Base-by-base conservation (phyloP, 202 grass and related monocot genomes). In the Elaeis oleifera region DNA sequence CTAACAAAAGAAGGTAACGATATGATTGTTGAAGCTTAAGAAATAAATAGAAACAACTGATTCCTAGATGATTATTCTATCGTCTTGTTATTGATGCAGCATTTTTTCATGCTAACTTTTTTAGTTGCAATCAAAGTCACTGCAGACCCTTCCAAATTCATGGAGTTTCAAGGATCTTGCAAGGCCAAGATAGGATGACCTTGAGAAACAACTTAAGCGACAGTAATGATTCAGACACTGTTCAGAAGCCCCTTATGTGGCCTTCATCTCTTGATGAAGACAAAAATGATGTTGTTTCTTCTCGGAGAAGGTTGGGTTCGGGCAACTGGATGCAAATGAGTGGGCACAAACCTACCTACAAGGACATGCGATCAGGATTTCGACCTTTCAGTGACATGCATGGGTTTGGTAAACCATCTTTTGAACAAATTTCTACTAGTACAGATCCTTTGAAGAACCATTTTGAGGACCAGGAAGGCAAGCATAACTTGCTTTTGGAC, bases 1-100 rank as follows among this genome's bases (percentile, higher is more conserved):
- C 67, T 81, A 58, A 79, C 77, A 57, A 97, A 86, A 92, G 92
- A 97, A 86, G 84, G 92, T 84, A 70, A 64, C 5, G 26, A 55
- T 67, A 59, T 1, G 71, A 69, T 17, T 24, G 51, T 1, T 0
- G 25, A 60, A 21, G 27, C 64, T 23, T 60, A 49, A 70, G 51
- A 14, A 60, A 9, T 1, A 61, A 28, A n/a, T 11, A 62, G 62
- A 53, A 18, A 32, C 14, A 3, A 9, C 21, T 82, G 51, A 78
- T 16, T 8, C 54, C 55, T 4, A 25, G 5, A 32, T 60, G 60
- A 73, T 49, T 32, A 18, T 58, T 0, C 23, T 53, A 8, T 65
- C 26, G 1, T 65, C 17, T 23, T 27, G 2, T 65, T 5, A 26
- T 52, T 53, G 15, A 13, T 52, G 16, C 14, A 52, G 18, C 20